These are phyloP conservation scores for Claviceps maximensis DNA, from an alignment of 2,329 filamentous ascomycete species.

Conservation along the genomic window DNA sequence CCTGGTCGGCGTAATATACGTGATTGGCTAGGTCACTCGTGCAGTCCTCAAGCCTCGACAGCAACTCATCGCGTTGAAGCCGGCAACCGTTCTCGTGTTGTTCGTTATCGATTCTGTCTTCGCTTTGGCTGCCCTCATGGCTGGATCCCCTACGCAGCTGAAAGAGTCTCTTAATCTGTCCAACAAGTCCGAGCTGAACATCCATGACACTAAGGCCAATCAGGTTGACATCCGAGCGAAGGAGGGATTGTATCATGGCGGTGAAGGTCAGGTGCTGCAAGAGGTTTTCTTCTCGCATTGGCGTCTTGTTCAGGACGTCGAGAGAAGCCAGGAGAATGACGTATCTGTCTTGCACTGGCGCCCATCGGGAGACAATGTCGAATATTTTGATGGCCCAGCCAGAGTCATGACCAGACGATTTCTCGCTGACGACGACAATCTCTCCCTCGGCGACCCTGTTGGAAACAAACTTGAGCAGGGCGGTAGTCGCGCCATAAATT, in stretches of 20 bases:
- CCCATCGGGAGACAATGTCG: conserved; percentile 69
- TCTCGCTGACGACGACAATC: conserved; percentile 36
- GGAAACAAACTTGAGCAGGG: conserved; percentile 63
- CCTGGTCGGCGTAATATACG: conserved; percentile 93
- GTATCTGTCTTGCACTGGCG: conserved; percentile 88
- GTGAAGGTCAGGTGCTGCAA: conserved; percentile 62
- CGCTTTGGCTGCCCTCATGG: conserved; percentile 18
- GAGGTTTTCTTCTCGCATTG: conserved; percentile 57
- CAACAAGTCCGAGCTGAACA: conserved; percentile 70
- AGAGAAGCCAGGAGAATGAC: conserved; percentile 73
- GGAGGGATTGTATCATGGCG: conserved; percentile 65
- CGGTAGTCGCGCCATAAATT: conserved; percentile 61
- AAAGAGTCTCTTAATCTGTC: conserved; percentile 67
- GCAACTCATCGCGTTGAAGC: conserved; percentile 47
- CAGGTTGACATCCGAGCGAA: conserved; percentile 81
- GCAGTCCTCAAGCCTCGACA: conserved; percentile 62
- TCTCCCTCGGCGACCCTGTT: conserved; percentile 41
- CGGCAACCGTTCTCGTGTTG: conserved; percentile 19
- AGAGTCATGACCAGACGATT: conserved; percentile 29
- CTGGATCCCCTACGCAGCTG: conserved; percentile 39
- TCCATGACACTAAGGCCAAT: conserved; percentile 97
- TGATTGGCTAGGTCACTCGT: conserved; percentile 89
- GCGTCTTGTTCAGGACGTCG: conserved; percentile 58
- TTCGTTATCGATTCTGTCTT: conserved; percentile 20
- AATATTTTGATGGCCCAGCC: conserved; percentile 79